Conservation (phyloP, 2,329 filamentous ascomycete genomes). For the Colletotrichum nymphaeae region DNA sequence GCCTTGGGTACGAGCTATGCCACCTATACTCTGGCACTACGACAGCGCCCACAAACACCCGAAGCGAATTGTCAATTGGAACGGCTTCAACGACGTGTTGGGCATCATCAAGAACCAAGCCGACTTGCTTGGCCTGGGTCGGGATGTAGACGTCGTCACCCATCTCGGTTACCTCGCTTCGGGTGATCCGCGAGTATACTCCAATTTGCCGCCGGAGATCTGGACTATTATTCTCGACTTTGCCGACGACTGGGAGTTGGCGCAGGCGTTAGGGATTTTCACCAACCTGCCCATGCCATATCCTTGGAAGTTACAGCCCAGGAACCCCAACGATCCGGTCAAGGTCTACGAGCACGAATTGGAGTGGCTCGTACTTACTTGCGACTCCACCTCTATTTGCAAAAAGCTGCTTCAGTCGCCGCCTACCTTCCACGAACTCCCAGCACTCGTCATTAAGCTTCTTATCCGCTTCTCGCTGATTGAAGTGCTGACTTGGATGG, state of each 20-base stretch:
- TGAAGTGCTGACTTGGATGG: conserved; percentile 77
- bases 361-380: conserved; percentile 86
- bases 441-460: conserved; percentile 84
- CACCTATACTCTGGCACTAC: conserved; percentile 86
- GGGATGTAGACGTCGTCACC: conserved; percentile 71
- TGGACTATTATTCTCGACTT: conserved; percentile 91
- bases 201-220: conserved; percentile 81
- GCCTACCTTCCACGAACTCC: conserved; percentile 77
- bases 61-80: conserved; percentile 70
- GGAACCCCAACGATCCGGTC: conserved; percentile 71
- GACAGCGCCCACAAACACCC: conserved; percentile 59
- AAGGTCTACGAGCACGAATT: conserved; percentile 81
- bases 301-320: conserved; percentile 74
- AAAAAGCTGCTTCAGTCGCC: conserved; percentile 78
- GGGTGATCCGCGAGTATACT: conserved; percentile 47
- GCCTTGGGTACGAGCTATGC: conserved; percentile 86
- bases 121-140: conserved; percentile 78
- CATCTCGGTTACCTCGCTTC: conserved; percentile 50
- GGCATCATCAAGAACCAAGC: conserved; percentile 82
- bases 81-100: conserved; percentile 76
- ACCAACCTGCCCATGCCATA: conserved; percentile 79
- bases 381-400: conserved; percentile 77
- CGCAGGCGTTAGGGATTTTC: conserved; percentile 83
- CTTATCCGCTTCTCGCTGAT: conserved; percentile 92
- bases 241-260: conserved; percentile 90